Base-by-base conservation (phyloP, 208 protist species). In the Crithidia mellificae region DNA sequence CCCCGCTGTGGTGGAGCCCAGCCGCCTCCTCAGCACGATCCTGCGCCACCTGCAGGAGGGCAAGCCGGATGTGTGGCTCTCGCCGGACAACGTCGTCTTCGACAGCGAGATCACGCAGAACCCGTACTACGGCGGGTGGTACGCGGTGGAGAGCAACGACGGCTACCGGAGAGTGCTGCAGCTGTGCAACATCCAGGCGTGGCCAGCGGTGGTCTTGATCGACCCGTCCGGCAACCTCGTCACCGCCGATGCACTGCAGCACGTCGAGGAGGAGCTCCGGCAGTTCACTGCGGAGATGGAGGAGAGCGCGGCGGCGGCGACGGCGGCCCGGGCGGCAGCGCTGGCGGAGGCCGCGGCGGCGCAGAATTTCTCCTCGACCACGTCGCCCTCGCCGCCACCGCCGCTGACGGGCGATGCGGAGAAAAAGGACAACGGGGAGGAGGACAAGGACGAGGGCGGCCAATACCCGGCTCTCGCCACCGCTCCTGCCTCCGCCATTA, bases 111-210 rank as follows among this genome's bases (percentile, higher is more conserved):
- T 81, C 51, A 67, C 64, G 55, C 53, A 68, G 47, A 84, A 75
- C 63, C 70, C 74, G n/a, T 80, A 77, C 54, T 88, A 84, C 76
- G 87, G 77, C 27, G 84, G 84, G 22, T 93, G 87, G 87, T 80
- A 86, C 55, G 65, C 59, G 38, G 73, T 90, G 38, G 77, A 88
- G 63, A 87, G 78, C 71, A 65, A 67, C 30, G 73, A 74, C 29
- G 80, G 80, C 20, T 93, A 86, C 67, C 83, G 79, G 17, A 77
- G 81, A 27, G 61, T 88, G 20, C 72, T 90, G 57, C 68, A 81
- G 43, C 51, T 72, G 14, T 84, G 67, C 58, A 72, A 68, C 14
- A 38, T 90, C 22, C 72, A 71, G 30, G 70, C 70, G 12, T 93
- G 84, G 87, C 87, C 87, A 8, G 59, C 80, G 0, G 82, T 93